These are phyloP conservation scores for Pholiota microspora DNA, from an alignment of 768 basidiomycete genomes.

Conservation along the genomic window DNA sequence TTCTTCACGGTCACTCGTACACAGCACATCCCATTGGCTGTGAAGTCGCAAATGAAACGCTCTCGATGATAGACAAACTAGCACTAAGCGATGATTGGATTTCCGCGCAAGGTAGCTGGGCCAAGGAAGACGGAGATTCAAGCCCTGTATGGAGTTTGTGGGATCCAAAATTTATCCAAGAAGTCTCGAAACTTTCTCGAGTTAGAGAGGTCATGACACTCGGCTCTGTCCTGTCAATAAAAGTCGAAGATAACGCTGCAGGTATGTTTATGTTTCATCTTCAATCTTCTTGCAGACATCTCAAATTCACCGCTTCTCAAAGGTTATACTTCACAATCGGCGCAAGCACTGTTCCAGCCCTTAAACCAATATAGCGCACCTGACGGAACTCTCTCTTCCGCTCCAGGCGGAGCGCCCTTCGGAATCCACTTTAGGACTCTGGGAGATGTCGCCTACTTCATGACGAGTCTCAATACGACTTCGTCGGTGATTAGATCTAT, in stretches of 20 bases:
- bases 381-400: slow-evolving; percentile 30
- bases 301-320: neutral
- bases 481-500: slow-evolving; percentile 50
- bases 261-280: slow-evolving; percentile 39
- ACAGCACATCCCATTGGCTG: slow-evolving; percentile 94
- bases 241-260: slow-evolving; percentile 52
- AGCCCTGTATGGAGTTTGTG: slow-evolving; percentile 81
- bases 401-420: slow-evolving; percentile 56
- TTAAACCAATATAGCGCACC: slow-evolving; percentile 35
- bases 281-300: neutral
- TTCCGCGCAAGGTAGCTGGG: slow-evolving; percentile 61
- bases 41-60: slow-evolving; percentile 81
- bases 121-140: slow-evolving; percentile 16
- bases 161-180: slow-evolving; percentile 68
- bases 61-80: slow-evolving; percentile 59
- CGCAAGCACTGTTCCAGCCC: slow-evolving; percentile 55
- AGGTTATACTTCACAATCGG: slow-evolving; percentile 65
- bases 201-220: slow-evolving; percentile 84
- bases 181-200: slow-evolving; percentile 50
- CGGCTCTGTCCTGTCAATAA: slow-evolving; percentile 83
- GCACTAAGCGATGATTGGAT: slow-evolving; percentile 55
- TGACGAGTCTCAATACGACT: slow-evolving; percentile 80
- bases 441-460: slow-evolving; percentile 91
- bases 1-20: slow-evolving; percentile 95
- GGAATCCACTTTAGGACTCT: slow-evolving; percentile 84